Base-by-base conservation (phyloP, 2,329 filamentous ascomycete genomes). In the Fusarium sterilihyphosum region DNA sequence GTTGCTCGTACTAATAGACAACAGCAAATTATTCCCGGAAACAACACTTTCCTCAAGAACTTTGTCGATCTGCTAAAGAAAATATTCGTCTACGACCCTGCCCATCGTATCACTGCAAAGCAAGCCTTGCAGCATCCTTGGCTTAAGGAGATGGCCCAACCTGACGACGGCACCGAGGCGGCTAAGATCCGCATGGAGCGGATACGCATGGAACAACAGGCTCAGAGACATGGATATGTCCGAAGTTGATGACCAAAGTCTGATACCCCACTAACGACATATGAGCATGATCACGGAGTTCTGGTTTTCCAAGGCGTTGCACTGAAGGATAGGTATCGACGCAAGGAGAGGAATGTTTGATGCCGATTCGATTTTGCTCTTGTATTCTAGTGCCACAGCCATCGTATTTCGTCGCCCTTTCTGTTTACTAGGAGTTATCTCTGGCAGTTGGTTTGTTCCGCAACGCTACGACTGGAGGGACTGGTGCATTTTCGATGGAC, bases 1-100 rank as follows among this genome's bases (percentile, higher is more conserved):
- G 26, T 50, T 41, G 11, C 16, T 31, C 24, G 20, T 41, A 17
- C 73, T 75, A 37, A 77, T 46, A 63, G 14, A 33, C 7, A 44
- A 17, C 47, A 92, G 91, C 90, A 92, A 70, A 92, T 92, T 60
- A 91, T 92, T 46, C 91, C 90, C 1, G 84, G 85, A 10, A 89
- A 84, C 73, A 91, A 83, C 69, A 84, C 84, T 18, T 93, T 92
- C 81, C 84, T 91, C 65, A 86, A 85, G 68, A 88, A 90, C 70
- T 92, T 93, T 76, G 82, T 92, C 54, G 90, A 92, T 79, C 84
- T 93, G 16, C 82, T 93, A 13, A 86, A 87, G 76, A 91, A 88
- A 80, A 92, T 93, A 56, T 93, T 93, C 75, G 87, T 92, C 38
- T 93, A 93, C 79, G 91, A 93, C 67, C 90, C 91, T 17, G 83